Conservation (phyloP, 1,284 basidiomycete species). For the Testicularia cyperi region DNA sequence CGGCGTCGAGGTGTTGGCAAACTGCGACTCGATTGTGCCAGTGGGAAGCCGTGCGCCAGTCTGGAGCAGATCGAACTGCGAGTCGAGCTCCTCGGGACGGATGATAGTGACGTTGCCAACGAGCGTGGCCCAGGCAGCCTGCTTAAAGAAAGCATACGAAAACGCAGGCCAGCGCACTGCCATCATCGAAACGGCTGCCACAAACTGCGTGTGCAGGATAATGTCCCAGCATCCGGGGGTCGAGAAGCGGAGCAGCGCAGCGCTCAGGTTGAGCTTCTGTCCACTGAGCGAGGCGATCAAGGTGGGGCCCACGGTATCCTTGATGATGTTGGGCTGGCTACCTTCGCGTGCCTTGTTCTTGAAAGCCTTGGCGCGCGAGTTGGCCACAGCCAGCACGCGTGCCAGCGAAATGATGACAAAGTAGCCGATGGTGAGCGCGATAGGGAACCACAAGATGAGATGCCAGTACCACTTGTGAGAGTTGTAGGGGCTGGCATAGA, state of each 20-base stretch:
- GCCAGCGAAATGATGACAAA: constrained; percentile 78
- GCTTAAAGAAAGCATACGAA: constrained; percentile 67
- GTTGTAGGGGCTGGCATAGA: constrained; percentile 75
- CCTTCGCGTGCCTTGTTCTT: constrained; percentile 51
- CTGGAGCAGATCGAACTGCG: constrained; percentile 18
- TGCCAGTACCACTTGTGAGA: constrained; percentile 70
- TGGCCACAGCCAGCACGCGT: constrained; percentile 62
- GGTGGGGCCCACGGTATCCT: constrained; percentile 45
- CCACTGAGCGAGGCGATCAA: constrained; percentile 84
- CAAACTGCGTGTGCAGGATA: constrained; percentile 83
- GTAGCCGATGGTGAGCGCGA: constrained; percentile 75
- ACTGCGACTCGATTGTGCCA: constrained; percentile 63
- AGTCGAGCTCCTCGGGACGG: constrained; percentile 11
- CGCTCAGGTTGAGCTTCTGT: constrained; percentile 78
- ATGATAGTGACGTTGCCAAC: constrained; percentile 41
- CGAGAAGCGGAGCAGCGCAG: constrained; percentile 84
- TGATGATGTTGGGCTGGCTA: constrained; percentile 41
- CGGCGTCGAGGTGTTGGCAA: constrained; percentile 70
- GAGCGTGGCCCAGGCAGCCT: constrained; percentile 61
- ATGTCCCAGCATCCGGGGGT: constrained; percentile 91
- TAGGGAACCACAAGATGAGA: constrained; percentile 79
- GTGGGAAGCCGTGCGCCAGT: constrained; percentile 39
- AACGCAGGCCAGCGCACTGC: constrained; percentile 92
- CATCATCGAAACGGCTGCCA: constrained; percentile 77
- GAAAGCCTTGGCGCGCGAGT: constrained; percentile 33